Base-by-base conservation (phyloP, 2,329 filamentous ascomycete genomes). In the Salinomyces thailandicus region DNA sequence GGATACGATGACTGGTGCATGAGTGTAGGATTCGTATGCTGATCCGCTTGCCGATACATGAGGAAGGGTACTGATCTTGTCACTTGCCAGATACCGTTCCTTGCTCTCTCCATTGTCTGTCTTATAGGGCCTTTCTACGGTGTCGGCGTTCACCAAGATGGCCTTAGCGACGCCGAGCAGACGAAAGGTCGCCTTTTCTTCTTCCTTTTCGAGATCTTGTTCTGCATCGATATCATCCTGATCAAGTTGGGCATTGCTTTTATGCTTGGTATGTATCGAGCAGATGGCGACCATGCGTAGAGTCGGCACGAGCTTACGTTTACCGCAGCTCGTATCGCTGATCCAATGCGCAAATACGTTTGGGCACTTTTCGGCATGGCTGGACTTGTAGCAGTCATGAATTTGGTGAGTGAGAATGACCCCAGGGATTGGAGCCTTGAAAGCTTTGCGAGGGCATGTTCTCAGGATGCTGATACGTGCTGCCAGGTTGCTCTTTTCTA, bases 161-260 rank as follows among this genome's bases (percentile, higher is more conserved):
- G 38, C 35, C 42, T 46, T 36, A 48, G 31, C 20, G 35, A 9
- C 5, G 31, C 18, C 19, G 45, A 47, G 43, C 39, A 11, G 38
- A 52, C 28, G 29, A 43, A 37, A 36, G 49, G 24, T 39, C 47
- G 50, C 5, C 26, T 59, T 56, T 60, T 51, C 46, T 60, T 60
- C 46, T 60, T 59, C 38, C 48, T 60, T 40, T 61, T 57, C 32
- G 53, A 60, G 34, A 42, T 59, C 33, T 58, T 60, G 36, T 61
- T 57, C 36, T 60, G 58, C 45, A 45, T 52, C 4, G 45, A 56
- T 5, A 53, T 60, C 33, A 57, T 61, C 8, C 53, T 54, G 5
- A 50, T 59, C 40, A 61, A 61, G 43, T 44, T 60, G n/a, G 54
- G 51, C 41, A 60, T 61, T 18, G 50, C 55, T 0, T 52, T 59